These are phyloP conservation scores for Oenanthe sinensis DNA, from an alignment of 129 eudicot genomes.

Conservation along the genomic window DNA sequence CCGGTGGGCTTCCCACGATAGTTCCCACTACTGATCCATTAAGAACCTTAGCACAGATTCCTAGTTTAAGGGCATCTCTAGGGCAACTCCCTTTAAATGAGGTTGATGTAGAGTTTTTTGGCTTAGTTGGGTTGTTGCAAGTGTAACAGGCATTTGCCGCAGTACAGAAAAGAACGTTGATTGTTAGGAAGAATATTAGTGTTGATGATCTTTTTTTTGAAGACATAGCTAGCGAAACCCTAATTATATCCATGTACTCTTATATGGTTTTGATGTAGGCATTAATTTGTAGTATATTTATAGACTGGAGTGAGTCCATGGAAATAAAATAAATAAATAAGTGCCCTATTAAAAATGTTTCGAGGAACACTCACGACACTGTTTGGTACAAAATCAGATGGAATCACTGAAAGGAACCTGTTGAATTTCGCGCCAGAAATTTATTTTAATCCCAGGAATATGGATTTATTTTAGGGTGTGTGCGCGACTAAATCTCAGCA, in stretches of 20 bases:
- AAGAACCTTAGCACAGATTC: slow-evolving; percentile 35
- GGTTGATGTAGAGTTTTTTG: slow-evolving; percentile 13
- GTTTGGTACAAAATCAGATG: neutral
- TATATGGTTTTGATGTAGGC: neutral
- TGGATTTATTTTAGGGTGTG: no score
- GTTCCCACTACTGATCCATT: slow-evolving; percentile 20
- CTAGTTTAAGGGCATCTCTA: slow-evolving; percentile 39
- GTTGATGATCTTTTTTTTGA: neutral
- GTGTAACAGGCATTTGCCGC: slow-evolving; percentile 3
- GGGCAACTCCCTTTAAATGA: slow-evolving; percentile 30
- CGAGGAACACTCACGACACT: neutral
- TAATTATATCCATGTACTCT: neutral
- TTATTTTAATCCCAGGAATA: no score
- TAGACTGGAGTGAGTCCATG: neutral
- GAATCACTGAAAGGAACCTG: neutral
- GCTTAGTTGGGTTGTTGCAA: neutral
- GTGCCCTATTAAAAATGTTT: neutral
- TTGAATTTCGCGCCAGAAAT: neutral
- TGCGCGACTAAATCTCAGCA: neutral
- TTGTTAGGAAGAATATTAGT: neutral
- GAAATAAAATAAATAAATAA: neutral
- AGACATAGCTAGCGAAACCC: neutral
- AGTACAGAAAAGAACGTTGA: slow-evolving; percentile 11
- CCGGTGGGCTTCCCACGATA: slow-evolving; percentile 24
- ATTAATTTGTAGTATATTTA: neutral